Conservation (phyloP, 73 alveolate species). For the Uronychia binucleata region DNA sequence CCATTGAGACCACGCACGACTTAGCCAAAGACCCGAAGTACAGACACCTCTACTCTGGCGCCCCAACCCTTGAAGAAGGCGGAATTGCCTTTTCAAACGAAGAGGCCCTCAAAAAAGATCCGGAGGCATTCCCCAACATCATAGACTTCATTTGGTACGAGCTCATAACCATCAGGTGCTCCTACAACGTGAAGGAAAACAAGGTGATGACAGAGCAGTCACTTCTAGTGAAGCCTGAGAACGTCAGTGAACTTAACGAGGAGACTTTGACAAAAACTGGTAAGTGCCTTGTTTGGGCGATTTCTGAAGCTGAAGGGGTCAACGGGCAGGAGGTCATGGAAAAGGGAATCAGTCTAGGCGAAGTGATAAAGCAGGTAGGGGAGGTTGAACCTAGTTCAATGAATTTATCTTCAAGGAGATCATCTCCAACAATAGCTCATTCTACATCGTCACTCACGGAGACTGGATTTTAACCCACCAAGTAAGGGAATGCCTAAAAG, state of each 20-base stretch:
- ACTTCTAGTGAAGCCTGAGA: constrained; percentile 15
- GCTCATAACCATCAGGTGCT: neutral
- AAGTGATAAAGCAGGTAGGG: constrained; percentile 1
- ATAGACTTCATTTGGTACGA: constrained; percentile 12
- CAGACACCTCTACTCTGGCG: neutral
- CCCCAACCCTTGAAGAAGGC: neutral
- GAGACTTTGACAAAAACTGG: constrained; percentile 14
- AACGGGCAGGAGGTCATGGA: neutral
- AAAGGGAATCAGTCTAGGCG: neutral
- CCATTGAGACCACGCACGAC: constrained; percentile 17
- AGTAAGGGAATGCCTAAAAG: neutral
- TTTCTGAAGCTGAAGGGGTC: neutral
- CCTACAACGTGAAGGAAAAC: constrained; percentile 9
- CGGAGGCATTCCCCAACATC: constrained; percentile 10
- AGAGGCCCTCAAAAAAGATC: neutral
- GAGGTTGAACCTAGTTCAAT: constrained; percentile 1
- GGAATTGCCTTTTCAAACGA: neutral
- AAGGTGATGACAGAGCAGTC: constrained; percentile 13
- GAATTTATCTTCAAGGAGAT: constrained; percentile 2
- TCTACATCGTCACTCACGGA: constrained; percentile 25
- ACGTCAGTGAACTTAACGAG: neutral
- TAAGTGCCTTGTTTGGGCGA: neutral
- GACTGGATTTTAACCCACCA: constrained; percentile 22
- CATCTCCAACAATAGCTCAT: constrained; percentile 1
- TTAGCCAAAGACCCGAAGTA: neutral